Evolutionary conservation across 495 filamentous ascomycete genomes (phyloP).

Genomic region (Talaromyces liani): DNA sequence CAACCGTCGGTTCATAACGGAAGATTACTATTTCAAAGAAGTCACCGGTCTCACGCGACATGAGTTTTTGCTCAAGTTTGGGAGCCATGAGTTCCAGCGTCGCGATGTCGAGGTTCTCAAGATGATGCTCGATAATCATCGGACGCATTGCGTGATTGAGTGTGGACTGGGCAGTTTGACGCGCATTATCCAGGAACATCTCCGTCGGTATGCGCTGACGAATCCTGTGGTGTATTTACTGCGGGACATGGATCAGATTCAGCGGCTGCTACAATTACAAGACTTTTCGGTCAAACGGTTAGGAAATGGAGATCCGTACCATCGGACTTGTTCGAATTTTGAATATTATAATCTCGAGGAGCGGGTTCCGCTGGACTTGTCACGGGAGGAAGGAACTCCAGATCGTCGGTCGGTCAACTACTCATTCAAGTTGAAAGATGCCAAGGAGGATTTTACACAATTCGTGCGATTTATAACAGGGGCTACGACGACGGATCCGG

Average conservation of each 20-base stretch:
- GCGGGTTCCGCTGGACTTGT: slow-evolving; percentile 18
- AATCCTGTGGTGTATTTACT: slow-evolving; percentile 71
- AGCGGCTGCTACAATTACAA: slow-evolving; percentile 51
- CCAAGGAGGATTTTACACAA: slow-evolving; percentile 64
- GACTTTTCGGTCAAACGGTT: slow-evolving; percentile 47
- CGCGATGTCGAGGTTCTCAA: slow-evolving; percentile 60
- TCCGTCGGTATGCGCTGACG: slow-evolving; percentile 50
- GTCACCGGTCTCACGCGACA: slow-evolving; percentile 57
- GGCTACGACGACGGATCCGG: slow-evolving; percentile 42
- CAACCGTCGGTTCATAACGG: slow-evolving; percentile 65
- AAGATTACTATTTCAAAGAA: slow-evolving; percentile 69
- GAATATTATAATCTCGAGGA: slow-evolving; percentile 71
- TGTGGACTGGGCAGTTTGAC: slow-evolving; percentile 56
- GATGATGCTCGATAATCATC: slow-evolving; percentile 57
- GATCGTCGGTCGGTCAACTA: slow-evolving; percentile 43
- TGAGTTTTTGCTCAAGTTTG: slow-evolving; percentile 54
- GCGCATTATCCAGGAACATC: slow-evolving; percentile 47
- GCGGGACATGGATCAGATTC: slow-evolving; percentile 59
- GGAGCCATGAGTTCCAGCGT: slow-evolving; percentile 57
- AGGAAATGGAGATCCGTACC: slow-evolving; percentile 43
- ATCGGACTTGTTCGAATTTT: slow-evolving; percentile 65
- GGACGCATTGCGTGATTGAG: slow-evolving; percentile 61
- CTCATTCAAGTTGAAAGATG: slow-evolving; percentile 64
- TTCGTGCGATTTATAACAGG: slow-evolving; percentile 63
- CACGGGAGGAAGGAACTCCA: slow-evolving; percentile 27